These are phyloP conservation scores for Jatropha podagrica DNA, from an alignment of 441 rosid genomes.

Conservation along the genomic window DNA sequence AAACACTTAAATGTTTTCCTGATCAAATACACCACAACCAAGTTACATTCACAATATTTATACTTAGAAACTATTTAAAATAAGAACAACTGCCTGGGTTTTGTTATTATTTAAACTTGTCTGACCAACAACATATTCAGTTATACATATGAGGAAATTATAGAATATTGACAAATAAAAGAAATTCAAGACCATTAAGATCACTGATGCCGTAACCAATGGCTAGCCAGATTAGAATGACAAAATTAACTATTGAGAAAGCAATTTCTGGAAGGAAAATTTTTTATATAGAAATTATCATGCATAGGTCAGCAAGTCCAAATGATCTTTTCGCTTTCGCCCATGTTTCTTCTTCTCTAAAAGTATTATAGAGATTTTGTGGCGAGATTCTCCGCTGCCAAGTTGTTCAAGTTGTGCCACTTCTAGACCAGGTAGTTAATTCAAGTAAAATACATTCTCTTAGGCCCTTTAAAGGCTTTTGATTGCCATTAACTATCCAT, in stretches of 20 bases:
- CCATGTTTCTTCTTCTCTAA: background rate
- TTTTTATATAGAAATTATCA: too few relatives aligned
- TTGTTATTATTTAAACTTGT: background rate
- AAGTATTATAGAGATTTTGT: background rate
- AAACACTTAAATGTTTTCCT: slow-evolving; percentile 6
- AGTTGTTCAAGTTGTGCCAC: background rate
- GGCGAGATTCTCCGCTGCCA: background rate
- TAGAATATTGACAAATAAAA: background rate
- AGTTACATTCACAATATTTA: background rate
- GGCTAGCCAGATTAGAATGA: too few relatives aligned
- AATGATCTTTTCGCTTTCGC: background rate
- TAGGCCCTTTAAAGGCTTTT: background rate
- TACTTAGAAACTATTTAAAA: background rate
- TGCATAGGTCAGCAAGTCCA: too few relatives aligned
- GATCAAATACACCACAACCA: background rate
- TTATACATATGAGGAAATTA: background rate
- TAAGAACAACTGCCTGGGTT: background rate
- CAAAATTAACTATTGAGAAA: background rate
- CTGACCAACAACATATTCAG: background rate
- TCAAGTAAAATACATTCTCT: background rate
- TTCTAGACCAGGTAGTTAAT: too few relatives aligned
- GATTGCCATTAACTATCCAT: background rate
- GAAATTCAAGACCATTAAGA: too few relatives aligned
- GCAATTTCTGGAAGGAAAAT: background rate
- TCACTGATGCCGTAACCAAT: too few relatives aligned